A percentile compares a stretch with the other conserved stretches of the same genome.
phyloP scores from a whole-genome alignment of 164 flowering plant species.

The Aristolochia californica region DNA sequence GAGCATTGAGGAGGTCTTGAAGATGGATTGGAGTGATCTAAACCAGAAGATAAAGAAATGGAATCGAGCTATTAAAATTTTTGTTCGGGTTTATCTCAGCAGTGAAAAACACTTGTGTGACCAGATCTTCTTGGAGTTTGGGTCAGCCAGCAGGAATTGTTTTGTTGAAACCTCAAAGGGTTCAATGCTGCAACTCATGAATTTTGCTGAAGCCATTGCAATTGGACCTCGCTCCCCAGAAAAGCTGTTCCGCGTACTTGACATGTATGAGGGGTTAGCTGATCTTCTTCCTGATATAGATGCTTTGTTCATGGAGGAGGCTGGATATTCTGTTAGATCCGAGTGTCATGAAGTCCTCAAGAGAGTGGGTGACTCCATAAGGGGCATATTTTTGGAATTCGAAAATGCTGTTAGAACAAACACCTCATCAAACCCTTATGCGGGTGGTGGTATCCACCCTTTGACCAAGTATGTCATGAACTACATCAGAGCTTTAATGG shows the following conservation, averaged over 20 bases:
- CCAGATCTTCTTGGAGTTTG: slow-evolving; percentile 50
- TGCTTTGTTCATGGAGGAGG: slow-evolving; percentile 35
- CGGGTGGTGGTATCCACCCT: slow-evolving; percentile 75
- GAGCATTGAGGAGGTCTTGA: slow-evolving; percentile 77
- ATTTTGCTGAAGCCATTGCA: slow-evolving; percentile 67
- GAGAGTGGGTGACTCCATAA: slow-evolving; percentile 53
- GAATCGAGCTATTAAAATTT: slow-evolving; percentile 57
- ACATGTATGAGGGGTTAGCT: slow-evolving; percentile 70
- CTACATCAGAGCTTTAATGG: slow-evolving; percentile 44
- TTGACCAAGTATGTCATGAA: slow-evolving; percentile 84
- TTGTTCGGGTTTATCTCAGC: slow-evolving; percentile 53
- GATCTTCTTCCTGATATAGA: slow-evolving; percentile 63
- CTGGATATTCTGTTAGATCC: slow-evolving; percentile 31
- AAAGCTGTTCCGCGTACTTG: slow-evolving; percentile 54
- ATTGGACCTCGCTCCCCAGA: slow-evolving; percentile 64
- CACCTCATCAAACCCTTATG: slow-evolving; percentile 39
- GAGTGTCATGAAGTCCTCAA: slow-evolving; percentile 46
- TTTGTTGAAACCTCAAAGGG: slow-evolving; percentile 58
- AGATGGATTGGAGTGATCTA: slow-evolving; percentile 59
- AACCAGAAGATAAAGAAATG: slow-evolving; percentile 59
- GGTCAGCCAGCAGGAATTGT: slow-evolving; percentile 22
- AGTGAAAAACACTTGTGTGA: slow-evolving; percentile 64
- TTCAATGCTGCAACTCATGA: slow-evolving; percentile 54
- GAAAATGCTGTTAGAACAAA: slow-evolving; percentile 52
- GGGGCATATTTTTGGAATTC: slow-evolving; percentile 48